Base-by-base conservation (phyloP, 1,284 basidiomycete genomes). In the Cutaneotrichosporon curvatum region DNA sequence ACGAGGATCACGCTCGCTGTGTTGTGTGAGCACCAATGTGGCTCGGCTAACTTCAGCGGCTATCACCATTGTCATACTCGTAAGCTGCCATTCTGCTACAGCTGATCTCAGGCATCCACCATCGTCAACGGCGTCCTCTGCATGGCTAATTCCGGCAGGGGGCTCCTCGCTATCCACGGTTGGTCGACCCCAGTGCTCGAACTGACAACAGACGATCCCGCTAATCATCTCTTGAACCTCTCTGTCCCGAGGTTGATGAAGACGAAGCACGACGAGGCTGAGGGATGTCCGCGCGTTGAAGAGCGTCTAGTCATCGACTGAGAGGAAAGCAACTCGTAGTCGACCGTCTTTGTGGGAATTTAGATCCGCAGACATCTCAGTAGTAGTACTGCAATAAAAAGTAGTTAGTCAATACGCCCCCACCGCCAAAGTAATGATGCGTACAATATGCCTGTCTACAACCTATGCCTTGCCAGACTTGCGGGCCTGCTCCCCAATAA, bases 401-500 rank as follows among this genome's bases (percentile, higher is more conserved):
- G n/a, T n/a, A n/a, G n/a, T n/a, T n/a, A n/a, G n/a, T n/a, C n/a
- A n/a, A n/a, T n/a, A n/a, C n/a, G n/a, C n/a, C n/a, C n/a, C n/a
- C n/a, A n/a, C n/a, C n/a, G n/a, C n/a, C n/a, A n/a, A n/a, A n/a
- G n/a, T n/a, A n/a, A 28, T 12, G 7, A 28, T 28, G 8, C 12
- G 12, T 12, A 28, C 7, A 28, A 7, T 28, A 28, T 28, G 25
- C 25, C 25, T 28, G 25, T 12, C 25, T 7, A 7, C 25, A n/a
- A 34, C 32, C 38, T 50, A 53, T 8, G 39, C 48, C 16, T 30
- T 32, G 20, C 45, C 45, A n/a, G 53, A 34, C 10, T 48, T 46
- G 38, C 60, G 53, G 10, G 65, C 67, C 55, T 63, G 59, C 56
- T 66, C 60, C n/a, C 66, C 67, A 38, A 72, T 72, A 52, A 57